Evolutionary conservation across 2,329 filamentous ascomycete species (phyloP).

Genomic region (Fusarium pilosicola): DNA sequence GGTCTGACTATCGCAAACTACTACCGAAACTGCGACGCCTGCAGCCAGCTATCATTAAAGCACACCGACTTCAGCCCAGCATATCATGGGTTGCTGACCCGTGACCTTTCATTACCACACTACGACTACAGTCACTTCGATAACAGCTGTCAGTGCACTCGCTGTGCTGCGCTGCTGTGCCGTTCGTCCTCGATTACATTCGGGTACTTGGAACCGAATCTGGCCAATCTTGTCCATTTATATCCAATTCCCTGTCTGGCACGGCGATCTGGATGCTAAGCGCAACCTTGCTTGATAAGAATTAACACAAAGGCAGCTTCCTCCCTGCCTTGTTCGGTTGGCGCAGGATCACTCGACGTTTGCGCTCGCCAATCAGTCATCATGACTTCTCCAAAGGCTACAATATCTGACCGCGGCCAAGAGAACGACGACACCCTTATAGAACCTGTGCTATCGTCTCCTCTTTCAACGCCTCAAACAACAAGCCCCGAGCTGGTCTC

Average conservation of each 20-base stretch:
- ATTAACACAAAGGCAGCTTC: constrained; percentile 30
- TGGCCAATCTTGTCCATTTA: constrained; percentile 18
- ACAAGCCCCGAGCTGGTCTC: constrained; percentile 44
- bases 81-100: constrained; percentile 43
- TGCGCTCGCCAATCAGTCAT: constrained; percentile 23
- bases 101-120: constrained; percentile 37
- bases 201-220: constrained; percentile 9
- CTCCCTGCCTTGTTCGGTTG: constrained; percentile 24
- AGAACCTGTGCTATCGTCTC: constrained; percentile 38
- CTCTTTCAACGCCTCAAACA: constrained; percentile 39
- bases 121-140: constrained; percentile 18
- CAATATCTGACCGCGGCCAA: constrained; percentile 16
- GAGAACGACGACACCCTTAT: constrained; percentile 33
- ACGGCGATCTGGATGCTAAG: constrained; percentile 10
- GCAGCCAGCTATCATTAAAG: constrained; percentile 31
- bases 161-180: constrained; percentile 6
- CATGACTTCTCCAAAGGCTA: constrained; percentile 28
- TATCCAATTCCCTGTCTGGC: constrained; percentile 24
- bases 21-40: constrained; percentile 36
- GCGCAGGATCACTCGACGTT: constrained; percentile 29
- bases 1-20: constrained; percentile 38
- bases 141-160: constrained; percentile 18
- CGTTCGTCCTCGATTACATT: not conserved
- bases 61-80: constrained; percentile 38
- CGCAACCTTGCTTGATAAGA: constrained; percentile 25